Conservation (phyloP, 352 stramenopile genomes). For the Globisporangium spiculum region DNA sequence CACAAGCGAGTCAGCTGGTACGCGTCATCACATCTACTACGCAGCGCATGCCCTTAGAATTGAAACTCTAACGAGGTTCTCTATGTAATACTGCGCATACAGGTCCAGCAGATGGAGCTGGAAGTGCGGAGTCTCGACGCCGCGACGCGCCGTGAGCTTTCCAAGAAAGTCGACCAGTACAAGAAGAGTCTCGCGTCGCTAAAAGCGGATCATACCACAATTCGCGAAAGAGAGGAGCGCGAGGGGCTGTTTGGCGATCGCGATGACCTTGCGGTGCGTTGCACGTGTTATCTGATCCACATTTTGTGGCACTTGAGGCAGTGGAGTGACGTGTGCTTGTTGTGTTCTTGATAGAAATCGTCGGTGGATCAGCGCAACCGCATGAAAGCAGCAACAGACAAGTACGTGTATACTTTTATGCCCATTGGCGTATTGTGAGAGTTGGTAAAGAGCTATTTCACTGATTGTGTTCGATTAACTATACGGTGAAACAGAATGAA, state of each 20-base stretch:
- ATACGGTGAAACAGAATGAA: conserved; percentile 56
- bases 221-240: conserved; percentile 80
- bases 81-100: not conserved
- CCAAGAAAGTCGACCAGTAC: conserved; percentile 89
- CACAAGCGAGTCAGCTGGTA: conserved; percentile 82
- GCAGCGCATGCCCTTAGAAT: not conserved
- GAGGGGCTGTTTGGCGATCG: conserved; percentile 82
- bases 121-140: conserved; percentile 82
- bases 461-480: not conserved
- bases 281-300: not conserved
- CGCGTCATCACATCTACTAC: not conserved
- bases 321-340: not conserved
- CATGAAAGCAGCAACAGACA: conserved; percentile 80
- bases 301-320: not conserved
- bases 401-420: conserved; percentile 34
- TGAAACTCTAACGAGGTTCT: not conserved
- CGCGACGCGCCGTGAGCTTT: conserved; percentile 78
- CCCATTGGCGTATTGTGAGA: no score
- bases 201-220: conserved; percentile 75
- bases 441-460: no score
- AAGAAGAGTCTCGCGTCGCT: conserved; percentile 86
- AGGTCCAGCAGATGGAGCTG: conserved; percentile 89
- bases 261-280: conserved; percentile 50
- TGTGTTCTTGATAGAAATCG: conserved; percentile 30
- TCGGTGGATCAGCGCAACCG: conserved; percentile 69